Conservation (phyloP, 2,329 filamentous ascomycete genomes). For the Biscogniauxia marginata region DNA sequence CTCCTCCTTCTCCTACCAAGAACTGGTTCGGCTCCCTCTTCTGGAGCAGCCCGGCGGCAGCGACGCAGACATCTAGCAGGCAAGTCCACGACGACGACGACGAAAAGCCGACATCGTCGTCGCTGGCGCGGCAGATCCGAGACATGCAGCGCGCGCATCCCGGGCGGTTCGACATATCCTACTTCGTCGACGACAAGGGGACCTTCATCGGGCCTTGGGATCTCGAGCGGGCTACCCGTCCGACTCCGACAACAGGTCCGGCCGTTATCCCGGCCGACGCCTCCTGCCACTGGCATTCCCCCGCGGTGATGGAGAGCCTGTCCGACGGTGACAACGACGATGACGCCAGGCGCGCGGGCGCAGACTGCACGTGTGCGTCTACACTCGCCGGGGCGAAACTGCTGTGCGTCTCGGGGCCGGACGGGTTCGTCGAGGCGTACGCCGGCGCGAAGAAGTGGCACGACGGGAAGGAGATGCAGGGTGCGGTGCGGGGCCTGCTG, state of each 20-base stretch:
- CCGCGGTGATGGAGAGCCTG: constrained; percentile 16
- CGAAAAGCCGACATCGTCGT: constrained; percentile 13
- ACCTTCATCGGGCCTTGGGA: constrained; percentile 58
- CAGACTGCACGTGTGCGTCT: constrained; percentile 28
- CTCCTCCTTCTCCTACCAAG: not conserved
- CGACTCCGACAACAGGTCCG: constrained; percentile 25
- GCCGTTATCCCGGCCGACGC: constrained; percentile 4
- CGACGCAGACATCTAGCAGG: too few relatives aligned
- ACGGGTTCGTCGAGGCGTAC: constrained; percentile 81
- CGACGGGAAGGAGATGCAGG: constrained; percentile 71
- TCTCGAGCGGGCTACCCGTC: constrained; percentile 39
- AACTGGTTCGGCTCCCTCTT: constrained; percentile 20
- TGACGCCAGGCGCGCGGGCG: constrained; percentile 9
- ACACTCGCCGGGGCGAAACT: constrained; percentile 54
- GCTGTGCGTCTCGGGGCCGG: constrained; percentile 84
- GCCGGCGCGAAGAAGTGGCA: constrained; percentile 79
- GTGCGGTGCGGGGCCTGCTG: constrained; percentile 68
- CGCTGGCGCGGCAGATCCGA: constrained; percentile 51
- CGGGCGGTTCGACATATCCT: constrained; percentile 61
- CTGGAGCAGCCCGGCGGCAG: constrained; percentile 6
- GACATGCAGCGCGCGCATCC: constrained; percentile 58
- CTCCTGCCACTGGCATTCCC: constrained; percentile 30
- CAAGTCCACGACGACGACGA: constrained; percentile 6
- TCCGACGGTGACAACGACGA: constrained; percentile 28
- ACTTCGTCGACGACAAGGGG: constrained; percentile 80